These are phyloP conservation scores for Potentilla sterilis DNA, from an alignment of 306 rosid genomes.

Conservation along the genomic window DNA sequence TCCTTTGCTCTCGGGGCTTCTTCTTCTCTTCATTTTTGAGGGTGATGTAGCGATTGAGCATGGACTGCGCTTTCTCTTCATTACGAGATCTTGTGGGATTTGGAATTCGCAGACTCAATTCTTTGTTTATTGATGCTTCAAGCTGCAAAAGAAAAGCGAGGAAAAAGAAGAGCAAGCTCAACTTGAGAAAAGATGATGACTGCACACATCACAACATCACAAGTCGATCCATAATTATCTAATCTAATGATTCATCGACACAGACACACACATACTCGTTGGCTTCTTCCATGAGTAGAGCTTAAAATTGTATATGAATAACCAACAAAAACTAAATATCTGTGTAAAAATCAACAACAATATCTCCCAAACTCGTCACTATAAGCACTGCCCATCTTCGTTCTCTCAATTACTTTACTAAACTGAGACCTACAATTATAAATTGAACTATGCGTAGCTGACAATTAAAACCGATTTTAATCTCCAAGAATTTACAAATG, in stretches of 20 bases:
- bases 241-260: too few relatives aligned
- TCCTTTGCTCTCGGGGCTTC: slow-evolving; percentile 79
- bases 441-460: background rate
- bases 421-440: background rate
- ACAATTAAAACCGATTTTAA: background rate
- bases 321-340: slow-evolving; percentile 13
- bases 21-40: slow-evolving; percentile 89
- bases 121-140: too few relatives aligned
- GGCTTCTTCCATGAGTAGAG: too few relatives aligned
- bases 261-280: too few relatives aligned
- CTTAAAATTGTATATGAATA: too few relatives aligned
- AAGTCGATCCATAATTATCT: too few relatives aligned
- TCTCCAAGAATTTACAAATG: background rate
- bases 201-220: too few relatives aligned
- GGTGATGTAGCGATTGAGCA: slow-evolving; percentile 81
- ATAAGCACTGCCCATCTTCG: slow-evolving; percentile 69
- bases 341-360: slow-evolving; percentile 71
- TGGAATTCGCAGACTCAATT: too few relatives aligned
- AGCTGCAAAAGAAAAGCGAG: too few relatives aligned
- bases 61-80: slow-evolving; percentile 68
- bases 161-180: too few relatives aligned
- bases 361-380: slow-evolving; percentile 85
- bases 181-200: too few relatives aligned
- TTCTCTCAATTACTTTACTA: background rate
- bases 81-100: slow-evolving; percentile 25